Conservation (phyloP, 768 basidiomycete species). For the Auricularia heimuer region DNA sequence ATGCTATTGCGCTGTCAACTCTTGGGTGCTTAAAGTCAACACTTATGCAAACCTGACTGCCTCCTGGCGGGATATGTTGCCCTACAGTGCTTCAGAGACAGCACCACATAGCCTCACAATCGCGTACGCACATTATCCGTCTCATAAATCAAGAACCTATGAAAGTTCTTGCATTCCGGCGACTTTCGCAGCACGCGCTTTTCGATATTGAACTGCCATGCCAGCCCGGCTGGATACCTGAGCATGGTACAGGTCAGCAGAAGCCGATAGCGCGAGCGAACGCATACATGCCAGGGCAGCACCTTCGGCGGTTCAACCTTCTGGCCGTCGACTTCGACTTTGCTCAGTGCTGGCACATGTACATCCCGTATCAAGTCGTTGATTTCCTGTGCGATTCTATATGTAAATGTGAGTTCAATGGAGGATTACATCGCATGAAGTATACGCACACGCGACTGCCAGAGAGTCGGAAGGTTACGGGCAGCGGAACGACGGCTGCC, state of each 20-base stretch:
- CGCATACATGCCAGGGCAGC: conserved; percentile 59
- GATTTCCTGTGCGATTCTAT: conserved; percentile 58
- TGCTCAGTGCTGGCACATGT: conserved; percentile 67
- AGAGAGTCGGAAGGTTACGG: conserved; percentile 89
- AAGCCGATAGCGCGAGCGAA: neutral
- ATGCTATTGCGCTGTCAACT: conserved; percentile 36
- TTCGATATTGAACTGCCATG: conserved; percentile 91
- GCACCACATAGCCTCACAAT: neutral
- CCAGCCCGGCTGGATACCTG: conserved; percentile 92
- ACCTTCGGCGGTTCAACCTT: conserved; percentile 69
- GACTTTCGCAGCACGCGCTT: conserved; percentile 82
- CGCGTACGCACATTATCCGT: conserved; percentile 75
- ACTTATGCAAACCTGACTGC: conserved; percentile 47
- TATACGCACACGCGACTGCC: conserved; percentile 70
- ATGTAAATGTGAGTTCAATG: conserved; percentile 11
- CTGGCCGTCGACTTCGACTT: conserved; percentile 68
- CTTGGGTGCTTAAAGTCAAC: neutral
- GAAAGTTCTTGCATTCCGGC: conserved; percentile 88
- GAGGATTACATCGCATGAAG: neutral
- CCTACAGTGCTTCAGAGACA: conserved; percentile 35
- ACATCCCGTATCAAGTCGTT: conserved; percentile 67
- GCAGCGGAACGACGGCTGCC: conserved; percentile 58
- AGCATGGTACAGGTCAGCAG: neutral
- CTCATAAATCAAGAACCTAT: conserved; percentile 93
- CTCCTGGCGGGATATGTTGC: conserved; percentile 93